These are phyloP conservation scores for Monotropa hypopitys DNA, from an alignment of 179 eudicot species.

Conservation along the genomic window DNA sequence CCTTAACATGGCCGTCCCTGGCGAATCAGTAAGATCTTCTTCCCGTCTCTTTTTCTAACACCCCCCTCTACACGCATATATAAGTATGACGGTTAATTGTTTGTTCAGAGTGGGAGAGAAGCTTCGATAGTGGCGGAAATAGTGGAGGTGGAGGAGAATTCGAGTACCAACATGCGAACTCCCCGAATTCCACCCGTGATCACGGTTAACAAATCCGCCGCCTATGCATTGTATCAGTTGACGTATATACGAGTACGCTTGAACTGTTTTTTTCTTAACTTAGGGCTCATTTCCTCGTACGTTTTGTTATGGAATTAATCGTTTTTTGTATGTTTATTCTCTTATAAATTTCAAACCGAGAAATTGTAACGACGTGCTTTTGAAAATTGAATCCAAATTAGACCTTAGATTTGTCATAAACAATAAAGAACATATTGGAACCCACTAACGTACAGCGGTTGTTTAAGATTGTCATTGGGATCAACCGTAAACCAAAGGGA, in stretches of 20 bases:
- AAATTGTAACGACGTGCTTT: too few relatives aligned
- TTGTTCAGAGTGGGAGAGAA: slow-evolving; percentile 67
- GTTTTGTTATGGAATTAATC: background rate
- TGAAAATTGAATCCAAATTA: too few relatives aligned
- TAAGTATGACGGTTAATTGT: background rate
- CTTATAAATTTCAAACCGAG: too few relatives aligned
- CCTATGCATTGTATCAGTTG: slow-evolving; percentile 62
- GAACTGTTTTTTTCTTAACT: background rate
- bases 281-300: background rate
- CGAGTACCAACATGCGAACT: slow-evolving; percentile 54
- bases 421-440: background rate
- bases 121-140: slow-evolving; percentile 86
- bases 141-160: slow-evolving; percentile 88
- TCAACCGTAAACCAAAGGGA: background rate
- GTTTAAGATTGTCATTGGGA: background rate
- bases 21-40: slow-evolving; percentile 41
- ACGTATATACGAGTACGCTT: slow-evolving; percentile 68
- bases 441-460: background rate
- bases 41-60: background rate
- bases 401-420: too few relatives aligned
- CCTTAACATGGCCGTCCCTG: slow-evolving; percentile 75
- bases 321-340: background rate
- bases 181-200: slow-evolving; percentile 71
- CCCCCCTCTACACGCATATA: background rate
- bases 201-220: slow-evolving; percentile 73